A percentile compares a stretch with the other conserved stretches of the same genome.
Conservation (phyloP, 2,329 filamentous ascomycete species). For the Diaporthe australafricana region DNA sequence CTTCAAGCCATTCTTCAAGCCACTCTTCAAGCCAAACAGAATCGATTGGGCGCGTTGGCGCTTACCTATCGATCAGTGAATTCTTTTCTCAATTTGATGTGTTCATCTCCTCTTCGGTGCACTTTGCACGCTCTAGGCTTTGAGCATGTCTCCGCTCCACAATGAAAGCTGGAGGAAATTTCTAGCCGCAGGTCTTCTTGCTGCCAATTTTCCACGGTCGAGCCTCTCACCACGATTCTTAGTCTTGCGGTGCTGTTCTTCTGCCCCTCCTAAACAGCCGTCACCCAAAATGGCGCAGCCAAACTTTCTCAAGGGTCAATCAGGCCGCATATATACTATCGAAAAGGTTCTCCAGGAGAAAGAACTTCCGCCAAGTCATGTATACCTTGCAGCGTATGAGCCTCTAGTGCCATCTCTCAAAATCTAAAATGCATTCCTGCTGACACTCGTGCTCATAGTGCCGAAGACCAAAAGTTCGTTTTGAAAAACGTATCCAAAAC, state of each 20-base stretch:
- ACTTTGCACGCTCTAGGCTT: neutral
- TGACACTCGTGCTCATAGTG: slow-evolving; percentile 19
- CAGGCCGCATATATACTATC: slow-evolving; percentile 19
- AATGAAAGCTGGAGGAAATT: slow-evolving; percentile 7
- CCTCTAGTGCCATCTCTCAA: neutral
- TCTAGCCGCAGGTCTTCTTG: slow-evolving; percentile 7
- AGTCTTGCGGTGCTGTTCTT: slow-evolving; percentile 19
- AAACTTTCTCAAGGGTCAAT: neutral
- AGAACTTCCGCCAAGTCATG: slow-evolving; percentile 19
- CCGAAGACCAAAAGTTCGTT: slow-evolving; percentile 19
- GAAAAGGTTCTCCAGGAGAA: slow-evolving; percentile 19
- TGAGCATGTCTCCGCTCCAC: neutral
- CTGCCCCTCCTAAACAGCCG: slow-evolving; percentile 6
- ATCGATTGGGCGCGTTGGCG: neutral
- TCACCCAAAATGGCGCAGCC: neutral
- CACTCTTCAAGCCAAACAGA: no score
- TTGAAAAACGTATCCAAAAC: slow-evolving; percentile 11
- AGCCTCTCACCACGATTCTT: slow-evolving; percentile 14
- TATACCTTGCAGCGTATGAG: slow-evolving; percentile 20
- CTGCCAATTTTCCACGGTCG: slow-evolving; percentile 9
- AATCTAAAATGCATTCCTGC: slow-evolving; percentile 1
- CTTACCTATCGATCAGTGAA: neutral
- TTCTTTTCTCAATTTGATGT: neutral
- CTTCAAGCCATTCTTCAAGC: no score
- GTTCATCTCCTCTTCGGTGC: slow-evolving; percentile 12